Percentiles rank a stretch among this genome's conserved stretches.
These are phyloP conservation scores for Globisporangium ultimum DNA, from an alignment of 352 stramenopile species.

Conservation along the genomic window DNA sequence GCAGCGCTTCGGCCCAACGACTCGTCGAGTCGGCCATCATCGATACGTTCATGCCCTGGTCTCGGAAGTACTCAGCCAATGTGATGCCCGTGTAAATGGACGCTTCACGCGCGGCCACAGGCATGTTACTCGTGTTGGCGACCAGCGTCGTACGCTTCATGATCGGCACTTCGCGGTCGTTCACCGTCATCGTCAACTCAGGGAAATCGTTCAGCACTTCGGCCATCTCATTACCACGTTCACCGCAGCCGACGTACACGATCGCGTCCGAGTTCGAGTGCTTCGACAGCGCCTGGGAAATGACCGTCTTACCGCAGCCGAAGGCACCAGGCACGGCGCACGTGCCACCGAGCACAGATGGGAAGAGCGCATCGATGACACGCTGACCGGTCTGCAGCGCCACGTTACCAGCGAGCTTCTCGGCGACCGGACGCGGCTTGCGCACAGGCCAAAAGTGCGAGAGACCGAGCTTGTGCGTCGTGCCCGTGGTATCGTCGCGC, in stretches of 20 bases:
- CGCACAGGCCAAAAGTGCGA: slow-evolving; percentile 98
- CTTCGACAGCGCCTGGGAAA: slow-evolving; percentile 99
- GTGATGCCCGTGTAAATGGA: slow-evolving; percentile 99
- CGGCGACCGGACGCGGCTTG: slow-evolving; percentile 95
- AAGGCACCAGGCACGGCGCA: slow-evolving; percentile 99
- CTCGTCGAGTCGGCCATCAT: slow-evolving; percentile 99
- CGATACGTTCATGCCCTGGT: slow-evolving; percentile 98
- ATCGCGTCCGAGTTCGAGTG: slow-evolving; percentile 99
- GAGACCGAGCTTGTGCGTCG: slow-evolving; percentile 94
- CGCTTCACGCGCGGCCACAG: slow-evolving; percentile 98
- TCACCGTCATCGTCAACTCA: slow-evolving; percentile 98
- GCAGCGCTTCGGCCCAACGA: slow-evolving; percentile 99
- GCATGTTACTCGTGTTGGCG: slow-evolving; percentile 99
- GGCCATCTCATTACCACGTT: slow-evolving; percentile 99
- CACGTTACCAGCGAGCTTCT: slow-evolving; percentile 98
- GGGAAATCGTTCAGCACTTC: slow-evolving; percentile 99
- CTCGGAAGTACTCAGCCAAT: slow-evolving; percentile 98
- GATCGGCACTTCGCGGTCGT: slow-evolving; percentile 97
- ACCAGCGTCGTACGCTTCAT: slow-evolving; percentile 99
- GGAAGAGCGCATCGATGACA: slow-evolving; percentile 99
- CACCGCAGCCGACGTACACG: slow-evolving; percentile 99
- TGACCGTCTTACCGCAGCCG: slow-evolving; percentile 99
- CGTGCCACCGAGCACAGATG: slow-evolving; percentile 97
- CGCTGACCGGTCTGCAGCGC: slow-evolving; percentile 98
- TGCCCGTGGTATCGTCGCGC: slow-evolving; percentile 94